phyloP scores from a whole-genome alignment of 768 basidiomycete species.

The Agrocybe praecox region DNA sequence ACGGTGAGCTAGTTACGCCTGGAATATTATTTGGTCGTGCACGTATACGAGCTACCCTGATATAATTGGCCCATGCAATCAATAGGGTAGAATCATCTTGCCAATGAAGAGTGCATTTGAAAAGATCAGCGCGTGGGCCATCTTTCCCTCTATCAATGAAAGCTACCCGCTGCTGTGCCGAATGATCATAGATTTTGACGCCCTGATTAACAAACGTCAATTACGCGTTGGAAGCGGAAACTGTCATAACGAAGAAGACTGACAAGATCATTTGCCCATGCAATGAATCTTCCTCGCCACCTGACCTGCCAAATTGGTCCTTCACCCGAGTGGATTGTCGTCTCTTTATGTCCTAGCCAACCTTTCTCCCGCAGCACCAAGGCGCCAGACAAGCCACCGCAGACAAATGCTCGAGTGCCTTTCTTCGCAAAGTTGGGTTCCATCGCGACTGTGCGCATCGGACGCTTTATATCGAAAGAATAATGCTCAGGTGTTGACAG shows the following conservation, averaged over 20 bases:
- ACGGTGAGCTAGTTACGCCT: conserved; percentile 49
- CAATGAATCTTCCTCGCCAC: conserved; percentile 86
- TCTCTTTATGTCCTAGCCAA: conserved; percentile 95
- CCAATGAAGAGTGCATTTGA: conserved; percentile 92
- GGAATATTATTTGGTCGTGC: conserved; percentile 52
- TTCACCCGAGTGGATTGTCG: conserved; percentile 77
- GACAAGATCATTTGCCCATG: conserved; percentile 95
- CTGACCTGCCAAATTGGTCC: conserved; percentile 93
- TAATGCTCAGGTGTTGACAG: conserved; percentile 79
- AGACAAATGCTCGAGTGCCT: conserved; percentile 78
- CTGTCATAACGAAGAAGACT: conserved; percentile 24
- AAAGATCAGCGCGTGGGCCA: conserved; percentile 91
- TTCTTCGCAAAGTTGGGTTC: conserved; percentile 90
- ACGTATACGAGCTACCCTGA: conserved; percentile 87
- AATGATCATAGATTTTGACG: conserved; percentile 90
- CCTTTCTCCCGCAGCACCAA: conserved; percentile 92
- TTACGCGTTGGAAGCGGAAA: neutral
- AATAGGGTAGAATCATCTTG: conserved; percentile 90
- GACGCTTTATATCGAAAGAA: conserved; percentile 88
- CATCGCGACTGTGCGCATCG: conserved; percentile 86
- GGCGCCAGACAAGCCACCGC: conserved; percentile 89
- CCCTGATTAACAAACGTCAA: conserved; percentile 52
- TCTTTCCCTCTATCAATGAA: conserved; percentile 83
- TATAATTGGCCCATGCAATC: conserved; percentile 91
- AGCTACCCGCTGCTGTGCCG: conserved; percentile 74